A percentile compares a stretch with the other conserved stretches of the same genome.
Evolutionary conservation across 192 early-diverging fungal genomes (phyloP).

Genomic region (Coemansia sp.): DNA sequence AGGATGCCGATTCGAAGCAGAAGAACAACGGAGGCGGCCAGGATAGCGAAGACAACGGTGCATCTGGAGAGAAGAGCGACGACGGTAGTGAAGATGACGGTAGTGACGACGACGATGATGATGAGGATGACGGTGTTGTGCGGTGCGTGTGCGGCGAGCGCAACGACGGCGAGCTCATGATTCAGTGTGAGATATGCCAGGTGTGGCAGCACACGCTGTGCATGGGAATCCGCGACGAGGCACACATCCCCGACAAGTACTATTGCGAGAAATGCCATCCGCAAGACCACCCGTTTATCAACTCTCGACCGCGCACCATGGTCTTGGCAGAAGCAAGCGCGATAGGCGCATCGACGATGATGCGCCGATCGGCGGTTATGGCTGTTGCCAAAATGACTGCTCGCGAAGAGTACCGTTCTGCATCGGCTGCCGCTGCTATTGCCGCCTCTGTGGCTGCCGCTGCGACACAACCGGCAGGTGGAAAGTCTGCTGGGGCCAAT

Average conservation of each 20-base stretch:
- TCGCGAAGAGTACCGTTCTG: constrained; percentile 46
- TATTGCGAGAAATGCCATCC: constrained; percentile 91
- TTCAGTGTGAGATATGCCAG: constrained; percentile 91
- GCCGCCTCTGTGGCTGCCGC: constrained; percentile 42
- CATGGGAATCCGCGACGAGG: constrained; percentile 73
- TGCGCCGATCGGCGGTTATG: constrained; percentile 53
- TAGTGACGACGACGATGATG: constrained; percentile 15
- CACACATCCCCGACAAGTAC: constrained; percentile 85
- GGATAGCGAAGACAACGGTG: not conserved
- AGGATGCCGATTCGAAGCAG: not conserved
- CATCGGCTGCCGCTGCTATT: constrained; percentile 38
- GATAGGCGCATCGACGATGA: constrained; percentile 47
- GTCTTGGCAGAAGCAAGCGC: constrained; percentile 45
- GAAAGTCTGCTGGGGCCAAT: constrained; percentile 11
- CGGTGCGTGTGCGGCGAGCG: constrained; percentile 54
- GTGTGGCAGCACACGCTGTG: constrained; percentile 97
- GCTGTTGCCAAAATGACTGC: constrained; percentile 54
- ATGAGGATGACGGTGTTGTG: constrained; percentile 51
- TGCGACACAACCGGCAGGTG: not conserved
- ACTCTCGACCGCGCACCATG: constrained; percentile 44
- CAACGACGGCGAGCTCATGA: constrained; percentile 77
- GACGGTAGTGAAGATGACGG: constrained; percentile 13
- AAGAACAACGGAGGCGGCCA: not conserved
- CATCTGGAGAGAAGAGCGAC: not conserved
- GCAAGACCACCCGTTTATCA: constrained; percentile 71